Percentiles rank a stretch among this genome's conserved stretches.
These are phyloP conservation scores for Arthroderma uncinatum DNA, from an alignment of 2,329 filamentous ascomycete genomes.

Conservation along the genomic window DNA sequence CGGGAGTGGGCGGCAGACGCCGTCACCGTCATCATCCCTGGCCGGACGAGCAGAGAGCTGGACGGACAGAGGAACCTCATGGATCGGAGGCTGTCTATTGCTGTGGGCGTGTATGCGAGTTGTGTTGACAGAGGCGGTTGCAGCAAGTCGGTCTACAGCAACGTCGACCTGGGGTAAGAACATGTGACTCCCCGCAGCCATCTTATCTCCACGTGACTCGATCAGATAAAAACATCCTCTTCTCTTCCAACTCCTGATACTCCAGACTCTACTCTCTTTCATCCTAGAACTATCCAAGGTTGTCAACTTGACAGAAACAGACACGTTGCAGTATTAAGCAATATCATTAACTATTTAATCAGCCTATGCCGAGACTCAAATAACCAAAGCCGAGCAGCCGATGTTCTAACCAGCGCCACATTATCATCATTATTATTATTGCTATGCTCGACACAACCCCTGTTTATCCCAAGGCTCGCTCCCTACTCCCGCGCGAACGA, in stretches of 20 bases:
- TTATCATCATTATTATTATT: not conserved
- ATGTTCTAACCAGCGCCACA: not conserved
- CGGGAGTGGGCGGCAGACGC: constrained; percentile 20
- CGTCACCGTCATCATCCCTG: constrained; percentile 7
- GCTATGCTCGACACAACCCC: constrained; percentile 8
- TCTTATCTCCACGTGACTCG: constrained; percentile 3
- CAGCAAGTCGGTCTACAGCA: no score
- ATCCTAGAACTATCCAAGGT: no score
- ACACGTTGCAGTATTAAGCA: no score
- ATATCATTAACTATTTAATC: no score
- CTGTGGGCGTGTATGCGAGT: not conserved
- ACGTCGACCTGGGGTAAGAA: not conserved
- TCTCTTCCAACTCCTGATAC: no score
- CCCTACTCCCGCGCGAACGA: constrained; percentile 38
- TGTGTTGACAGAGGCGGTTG: not conserved
- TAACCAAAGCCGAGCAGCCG: not conserved
- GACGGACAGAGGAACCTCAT: constrained; percentile 12
- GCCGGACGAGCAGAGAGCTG: constrained; percentile 6
- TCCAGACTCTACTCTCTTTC: no score
- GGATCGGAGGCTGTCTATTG: no score
- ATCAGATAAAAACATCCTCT: not conserved
- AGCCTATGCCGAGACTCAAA: not conserved
- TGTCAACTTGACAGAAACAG: no score
- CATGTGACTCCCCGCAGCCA: not conserved
- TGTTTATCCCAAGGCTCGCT: constrained; percentile 11